These are phyloP conservation scores for Globisporangium spiculum DNA, from an alignment of 352 stramenopile genomes.

Conservation along the genomic window DNA sequence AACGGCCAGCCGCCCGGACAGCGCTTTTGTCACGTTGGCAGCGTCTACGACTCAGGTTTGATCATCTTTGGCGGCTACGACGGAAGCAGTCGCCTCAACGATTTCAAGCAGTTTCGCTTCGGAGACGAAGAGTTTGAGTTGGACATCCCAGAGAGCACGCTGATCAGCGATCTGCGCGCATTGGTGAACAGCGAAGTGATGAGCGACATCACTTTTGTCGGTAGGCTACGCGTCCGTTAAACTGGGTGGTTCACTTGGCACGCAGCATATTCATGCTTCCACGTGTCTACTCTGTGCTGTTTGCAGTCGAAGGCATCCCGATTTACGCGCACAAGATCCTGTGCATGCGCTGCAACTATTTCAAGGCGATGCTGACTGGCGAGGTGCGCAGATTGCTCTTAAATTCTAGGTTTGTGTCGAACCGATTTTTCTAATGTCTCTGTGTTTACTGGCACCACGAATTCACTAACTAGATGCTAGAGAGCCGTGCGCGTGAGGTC, in stretches of 20 bases:
- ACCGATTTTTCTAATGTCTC: background rate
- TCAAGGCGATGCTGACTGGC: constrained; percentile 88
- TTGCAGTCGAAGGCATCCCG: constrained; percentile 77
- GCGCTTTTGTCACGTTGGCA: constrained; percentile 96
- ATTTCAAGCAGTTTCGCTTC: constrained; percentile 93
- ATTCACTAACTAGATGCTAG: constrained; percentile 75
- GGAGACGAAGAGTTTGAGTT: constrained; percentile 75
- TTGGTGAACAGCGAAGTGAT: constrained; percentile 86
- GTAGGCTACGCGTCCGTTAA: constrained; percentile 26
- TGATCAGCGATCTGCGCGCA: constrained; percentile 68
- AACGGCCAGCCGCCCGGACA: constrained; percentile 84
- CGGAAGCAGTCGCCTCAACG: constrained; percentile 92
- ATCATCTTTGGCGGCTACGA: constrained; percentile 97
- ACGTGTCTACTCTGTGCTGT: background rate
- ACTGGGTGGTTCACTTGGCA: no score
- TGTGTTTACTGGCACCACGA: background rate
- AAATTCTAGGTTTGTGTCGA: background rate
- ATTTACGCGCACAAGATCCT: constrained; percentile 92
- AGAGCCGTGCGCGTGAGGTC: constrained; percentile 86
- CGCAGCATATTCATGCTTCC: no score
- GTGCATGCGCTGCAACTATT: constrained; percentile 93
- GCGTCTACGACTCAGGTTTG: constrained; percentile 90
- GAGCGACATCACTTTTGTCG: constrained; percentile 87
- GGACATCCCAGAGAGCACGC: constrained; percentile 82
- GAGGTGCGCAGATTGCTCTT: constrained; percentile 32